Evolutionary conservation across 805 yeast species (phyloP), one percentile per base, ranked within the genome.

Genomic region (Saccharomycopsis schoenii): DNA sequence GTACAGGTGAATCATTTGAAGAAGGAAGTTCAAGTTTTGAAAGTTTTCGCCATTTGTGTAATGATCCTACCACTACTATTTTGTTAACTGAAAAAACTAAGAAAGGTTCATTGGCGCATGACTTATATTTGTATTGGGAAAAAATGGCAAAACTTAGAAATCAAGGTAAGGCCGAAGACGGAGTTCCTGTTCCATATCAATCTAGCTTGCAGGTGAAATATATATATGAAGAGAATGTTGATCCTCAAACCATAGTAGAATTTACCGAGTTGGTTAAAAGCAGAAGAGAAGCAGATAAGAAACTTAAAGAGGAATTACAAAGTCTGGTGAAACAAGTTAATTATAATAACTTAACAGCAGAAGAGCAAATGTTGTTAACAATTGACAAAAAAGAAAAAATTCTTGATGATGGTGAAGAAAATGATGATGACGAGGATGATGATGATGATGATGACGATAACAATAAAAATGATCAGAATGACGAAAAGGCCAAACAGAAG

Each of bases 61-160:
- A 76, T 12, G 84, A 82, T 65, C 86, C 83, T 34, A 82, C 81
- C 60, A 83, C 88, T 0, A 84, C 96, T 0, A 77, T 92, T 1
- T 74, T 94, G 0, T 69, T 94, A 60, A 90, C 97, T 0, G 96
- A 90, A 65, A 77, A 79, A 62, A 77, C 86, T 0, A 76, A 76
- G 1, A 68, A 67, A 3, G 72, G 77, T 10, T 77, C 88, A 19
- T 68, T 83, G 6, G 83, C 81, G 21, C 72, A 77, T 29, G 75
- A 76, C 50, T 71, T 89, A 15, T 82, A 77, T 66, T 70, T 70
- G 19, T 77, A 78, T 60, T 88, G 91, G 91, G 75, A 74, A 60
- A 68, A 68, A 1, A 70, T 77, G 6, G 77, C 80, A 1, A 70
- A 69, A 43, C 62, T 65, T 19, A 73, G 73, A 60, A 69, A 67